phyloP scores from a whole-genome alignment of 805 yeast species.

The Wickerhamomyces canadensis region DNA sequence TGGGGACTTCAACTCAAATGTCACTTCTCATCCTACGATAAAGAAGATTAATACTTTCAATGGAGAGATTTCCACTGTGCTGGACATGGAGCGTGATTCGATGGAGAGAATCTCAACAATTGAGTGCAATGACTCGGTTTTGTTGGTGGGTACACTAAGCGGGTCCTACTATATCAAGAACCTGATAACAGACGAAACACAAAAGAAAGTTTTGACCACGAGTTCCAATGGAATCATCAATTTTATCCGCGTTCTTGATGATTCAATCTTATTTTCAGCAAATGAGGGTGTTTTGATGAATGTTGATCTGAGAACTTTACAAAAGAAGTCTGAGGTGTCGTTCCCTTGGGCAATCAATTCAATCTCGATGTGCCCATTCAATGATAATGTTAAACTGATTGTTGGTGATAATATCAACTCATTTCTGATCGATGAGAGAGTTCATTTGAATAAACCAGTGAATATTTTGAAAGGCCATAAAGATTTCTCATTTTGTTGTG shows the following conservation, averaged over 20 bases:
- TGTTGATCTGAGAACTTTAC: constrained; percentile 30
- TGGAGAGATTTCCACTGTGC: constrained; percentile 23
- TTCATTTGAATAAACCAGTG: constrained; percentile 13
- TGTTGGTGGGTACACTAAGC: constrained; percentile 49
- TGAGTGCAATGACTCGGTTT: constrained; percentile 34
- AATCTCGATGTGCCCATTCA: constrained; percentile 35
- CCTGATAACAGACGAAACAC: constrained; percentile 24
- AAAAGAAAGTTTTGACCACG: constrained; percentile 35
- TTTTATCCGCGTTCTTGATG: constrained; percentile 34
- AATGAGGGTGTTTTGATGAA: constrained; percentile 42
- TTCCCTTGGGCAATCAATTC: constrained; percentile 49
- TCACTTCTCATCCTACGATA: constrained; percentile 10
- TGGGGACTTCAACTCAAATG: no score
- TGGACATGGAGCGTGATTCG: constrained; percentile 29
- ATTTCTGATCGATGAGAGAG: constrained; percentile 40
- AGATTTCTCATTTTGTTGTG: constrained; percentile 56
- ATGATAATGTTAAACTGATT: constrained; percentile 34
- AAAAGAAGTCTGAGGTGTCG: constrained; percentile 9
- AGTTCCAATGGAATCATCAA: constrained; percentile 48
- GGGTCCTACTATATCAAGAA: constrained; percentile 43
- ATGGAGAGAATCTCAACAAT: constrained; percentile 41
- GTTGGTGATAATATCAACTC: constrained; percentile 46
- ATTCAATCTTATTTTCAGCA: constrained; percentile 38
- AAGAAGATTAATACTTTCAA: constrained; percentile 21
- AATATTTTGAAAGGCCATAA: constrained; percentile 37